phyloP scores from a whole-genome alignment of 352 stramenopile genomes.

The Elongisporangium prolatum region DNA sequence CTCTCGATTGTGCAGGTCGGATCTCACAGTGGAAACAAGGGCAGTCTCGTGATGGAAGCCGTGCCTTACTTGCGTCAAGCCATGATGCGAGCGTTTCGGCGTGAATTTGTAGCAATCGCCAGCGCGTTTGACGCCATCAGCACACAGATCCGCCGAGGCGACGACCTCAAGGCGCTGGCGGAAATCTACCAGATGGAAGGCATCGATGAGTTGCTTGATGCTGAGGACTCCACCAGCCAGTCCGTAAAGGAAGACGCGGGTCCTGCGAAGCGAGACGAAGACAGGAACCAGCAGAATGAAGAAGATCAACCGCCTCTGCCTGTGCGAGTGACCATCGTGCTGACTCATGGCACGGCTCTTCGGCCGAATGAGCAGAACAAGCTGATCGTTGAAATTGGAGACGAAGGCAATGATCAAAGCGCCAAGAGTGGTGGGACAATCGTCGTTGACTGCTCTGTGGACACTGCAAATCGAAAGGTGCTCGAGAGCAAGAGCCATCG shows the following conservation, averaged over 20 bases:
- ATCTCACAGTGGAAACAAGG: slow-evolving; percentile 15
- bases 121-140: slow-evolving; percentile 42
- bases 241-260: neutral
- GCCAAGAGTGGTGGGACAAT: slow-evolving; percentile 10
- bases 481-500: slow-evolving; percentile 49
- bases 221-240: slow-evolving; percentile 4
- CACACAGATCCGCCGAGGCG: slow-evolving; percentile 30
- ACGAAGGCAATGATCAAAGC: slow-evolving; percentile 6
- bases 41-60: slow-evolving; percentile 73
- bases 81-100: slow-evolving; percentile 39
- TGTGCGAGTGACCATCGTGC: slow-evolving; percentile 23
- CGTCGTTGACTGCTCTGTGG: slow-evolving; percentile 35
- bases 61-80: slow-evolving; percentile 64
- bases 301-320: slow-evolving; percentile 3
- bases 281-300: slow-evolving; percentile 10
- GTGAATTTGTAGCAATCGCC: slow-evolving; percentile 33
- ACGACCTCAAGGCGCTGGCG: slow-evolving; percentile 62
- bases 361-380: slow-evolving; percentile 23
- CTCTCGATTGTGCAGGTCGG: slow-evolving; percentile 88
- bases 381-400: slow-evolving; percentile 61
- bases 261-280: slow-evolving; percentile 4
- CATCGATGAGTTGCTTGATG: slow-evolving; percentile 70
- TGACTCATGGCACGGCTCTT: slow-evolving; percentile 9
- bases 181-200: slow-evolving; percentile 81
- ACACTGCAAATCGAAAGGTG: slow-evolving; percentile 35